Conservation (phyloP, 1,284 basidiomycete species). For the Chiua sp. region DNA sequence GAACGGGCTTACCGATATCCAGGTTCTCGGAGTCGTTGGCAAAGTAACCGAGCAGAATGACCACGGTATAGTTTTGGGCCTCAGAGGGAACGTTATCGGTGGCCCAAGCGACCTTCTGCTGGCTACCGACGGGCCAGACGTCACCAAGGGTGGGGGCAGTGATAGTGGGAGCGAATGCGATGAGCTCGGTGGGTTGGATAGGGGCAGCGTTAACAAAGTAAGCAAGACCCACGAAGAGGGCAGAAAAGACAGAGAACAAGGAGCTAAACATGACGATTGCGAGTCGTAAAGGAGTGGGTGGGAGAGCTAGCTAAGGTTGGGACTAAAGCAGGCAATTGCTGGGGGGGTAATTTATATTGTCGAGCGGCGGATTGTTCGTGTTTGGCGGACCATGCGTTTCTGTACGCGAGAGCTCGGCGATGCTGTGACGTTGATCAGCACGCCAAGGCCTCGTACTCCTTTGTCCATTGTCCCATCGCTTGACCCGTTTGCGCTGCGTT, state of each 20-base stretch:
- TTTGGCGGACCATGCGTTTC: slow-evolving; percentile 18
- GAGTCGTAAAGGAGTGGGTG: not conserved
- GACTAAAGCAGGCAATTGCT: not conserved
- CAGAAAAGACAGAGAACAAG: slow-evolving; percentile 23
- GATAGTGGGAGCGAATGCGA: slow-evolving; percentile 54
- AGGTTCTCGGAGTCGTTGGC: slow-evolving; percentile 45
- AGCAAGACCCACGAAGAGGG: slow-evolving; percentile 22
- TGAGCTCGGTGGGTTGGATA: slow-evolving; percentile 35
- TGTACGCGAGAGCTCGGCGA: not conserved
- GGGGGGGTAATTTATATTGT: slow-evolving; percentile 22
- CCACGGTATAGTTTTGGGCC: slow-evolving; percentile 33
- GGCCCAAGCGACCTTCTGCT: slow-evolving; percentile 50
- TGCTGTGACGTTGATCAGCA: no score
- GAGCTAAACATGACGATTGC: slow-evolving; percentile 24
- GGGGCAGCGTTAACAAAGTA: slow-evolving; percentile 35
- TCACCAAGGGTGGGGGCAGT: slow-evolving; percentile 38
- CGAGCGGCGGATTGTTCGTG: slow-evolving; percentile 23
- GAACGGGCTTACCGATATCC: slow-evolving; percentile 41
- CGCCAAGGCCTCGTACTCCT: not conserved
- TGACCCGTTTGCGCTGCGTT: not conserved
- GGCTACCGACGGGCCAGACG: slow-evolving; percentile 44
- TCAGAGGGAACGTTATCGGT: slow-evolving; percentile 39
- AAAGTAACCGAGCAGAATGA: slow-evolving; percentile 45
- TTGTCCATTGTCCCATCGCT: not conserved
- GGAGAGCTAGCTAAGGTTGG: not conserved